Conservation (phyloP, 495 filamentous ascomycete species). For the Penicillium maclennaniae region DNA sequence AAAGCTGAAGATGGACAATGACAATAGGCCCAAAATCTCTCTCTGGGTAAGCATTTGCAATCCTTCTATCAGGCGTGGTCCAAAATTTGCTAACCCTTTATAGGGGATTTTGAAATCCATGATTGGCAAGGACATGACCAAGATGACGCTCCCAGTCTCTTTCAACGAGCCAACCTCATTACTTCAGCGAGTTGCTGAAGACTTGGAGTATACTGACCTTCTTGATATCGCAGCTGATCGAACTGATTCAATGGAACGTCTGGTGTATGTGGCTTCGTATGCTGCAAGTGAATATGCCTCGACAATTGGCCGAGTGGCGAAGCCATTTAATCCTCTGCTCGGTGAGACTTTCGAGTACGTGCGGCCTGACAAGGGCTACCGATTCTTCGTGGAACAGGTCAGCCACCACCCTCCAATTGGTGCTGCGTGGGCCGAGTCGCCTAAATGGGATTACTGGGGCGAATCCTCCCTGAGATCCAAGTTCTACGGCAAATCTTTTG, state of each 20-base stretch:
- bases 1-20: conserved; percentile 82
- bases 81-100: conserved; percentile 16
- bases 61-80: neutral
- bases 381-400: conserved; percentile 98
- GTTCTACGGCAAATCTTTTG: conserved; percentile 96
- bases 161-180: conserved; percentile 98
- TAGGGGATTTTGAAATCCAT: conserved; percentile 97
- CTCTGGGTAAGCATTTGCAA: conserved; percentile 70
- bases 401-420: conserved; percentile 96
- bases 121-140: conserved; percentile 99
- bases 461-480: conserved; percentile 96
- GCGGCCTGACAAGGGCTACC: conserved; percentile 91
- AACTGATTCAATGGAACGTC: conserved; percentile 78
- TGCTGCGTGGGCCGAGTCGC: conserved; percentile 87
- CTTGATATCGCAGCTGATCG: conserved; percentile 86
- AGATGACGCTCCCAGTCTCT: conserved; percentile 96
- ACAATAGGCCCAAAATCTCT: conserved; percentile 89
- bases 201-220: conserved; percentile 95
- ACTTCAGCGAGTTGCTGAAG: conserved; percentile 92
- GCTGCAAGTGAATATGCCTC: conserved; percentile 95
- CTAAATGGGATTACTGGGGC: conserved; percentile 96
- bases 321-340: conserved; percentile 94
- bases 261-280: conserved; percentile 96
- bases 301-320: conserved; percentile 92
- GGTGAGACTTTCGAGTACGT: conserved; percentile 98